Evolutionary conservation across 441 rosid genomes (phyloP), one percentile per base, ranked within the genome.

Genomic region (Manihot esculenta): DNA sequence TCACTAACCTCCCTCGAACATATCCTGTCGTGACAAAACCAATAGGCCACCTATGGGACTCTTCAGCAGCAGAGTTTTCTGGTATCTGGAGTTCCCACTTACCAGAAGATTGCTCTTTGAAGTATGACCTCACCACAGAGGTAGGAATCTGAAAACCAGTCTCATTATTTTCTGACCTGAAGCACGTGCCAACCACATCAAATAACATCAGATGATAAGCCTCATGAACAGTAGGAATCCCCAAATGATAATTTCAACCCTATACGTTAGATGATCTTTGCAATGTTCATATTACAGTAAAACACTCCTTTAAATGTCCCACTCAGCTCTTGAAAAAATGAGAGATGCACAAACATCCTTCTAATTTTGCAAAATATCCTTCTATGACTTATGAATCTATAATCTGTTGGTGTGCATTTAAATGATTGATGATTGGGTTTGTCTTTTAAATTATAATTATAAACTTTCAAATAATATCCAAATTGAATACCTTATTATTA

Each of bases 11-110:
- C 68, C 99, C 97, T 67, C 82, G 81, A 49, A 90, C 87, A 66
- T 87, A 88, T 56, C 98, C 98, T 45, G 96, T 80, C 17, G 97
- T 89, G 33, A 90, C 84, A 71, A 94, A 94, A 70, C 99, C 99
- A 17, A 94, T 80, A 35, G 97, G 94, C 86, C 85, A 87, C 67
- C 93, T 74, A 69, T 80, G 81, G 71, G 84, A 78, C 74, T 83
- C 83, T 62, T 66, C 71, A 38, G 78, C 64, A 57, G 75, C 72
- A n/a, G n/a, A n/a, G 58, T 88, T 93, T 71, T 80, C 83, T 30
- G 94, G 78, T 73, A 85, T 66, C 53, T 81, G 82, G 67, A 88
- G 86, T 78, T 88, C 89, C 99, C 97, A 89, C 45, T 76, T 65
- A 57, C 98, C 93, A 50, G 77, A 69, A 68, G 76, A 48, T 68